Evolutionary conservation across 148 eudicot species (phyloP), one percentile per base, ranked within the genome.

Genomic region (Salicornia ramosissima): DNA sequence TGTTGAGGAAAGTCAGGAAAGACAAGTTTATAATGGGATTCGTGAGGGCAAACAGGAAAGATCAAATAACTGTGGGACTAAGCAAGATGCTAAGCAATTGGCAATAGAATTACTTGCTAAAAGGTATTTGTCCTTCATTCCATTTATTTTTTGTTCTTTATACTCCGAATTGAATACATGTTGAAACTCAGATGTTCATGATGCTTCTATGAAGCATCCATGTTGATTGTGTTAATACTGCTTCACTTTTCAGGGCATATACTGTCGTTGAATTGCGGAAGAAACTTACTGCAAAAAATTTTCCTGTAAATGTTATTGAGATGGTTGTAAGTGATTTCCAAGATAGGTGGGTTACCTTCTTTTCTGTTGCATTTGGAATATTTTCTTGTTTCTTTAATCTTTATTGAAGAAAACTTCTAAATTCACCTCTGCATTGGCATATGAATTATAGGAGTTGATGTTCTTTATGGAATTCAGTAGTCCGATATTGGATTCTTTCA

Each of bases 201-300:
- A 10, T 45, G 16, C 30, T 10, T 50, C 39, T 4, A 57, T 5
- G 11, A 24, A 29, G 22, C 19, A 28, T 56, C 7, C 24, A 22
- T 10, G 34, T 58, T 51, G 22, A 51, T 39, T 60, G 13, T 54
- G 52, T 54, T 73, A 30, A 1, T 14, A 11, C 30, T 46, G 1
- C 72, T 36, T 36, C 40, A 36, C 40, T 36, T 42, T 71, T 52
- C 83, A 91, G 97, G 85, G 95, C 90, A 52, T 82, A 42, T 79
- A 85, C 95, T 51, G 83, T 83, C 36, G 79, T 83, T 70, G 97
- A 91, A 77, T 82, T 91, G 63, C 83, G 81, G 64, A 92, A 85
- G 86, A 92, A 90, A 80, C 83, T 92, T 70, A 74, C 7, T 29
- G 91, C 84, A 19, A 88, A 82, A 75, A 79, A 64, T 53, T 84